Evolutionary conservation across 176 grass and related monocot genomes (phyloP).

Genomic region (Triticum monococcum): DNA sequence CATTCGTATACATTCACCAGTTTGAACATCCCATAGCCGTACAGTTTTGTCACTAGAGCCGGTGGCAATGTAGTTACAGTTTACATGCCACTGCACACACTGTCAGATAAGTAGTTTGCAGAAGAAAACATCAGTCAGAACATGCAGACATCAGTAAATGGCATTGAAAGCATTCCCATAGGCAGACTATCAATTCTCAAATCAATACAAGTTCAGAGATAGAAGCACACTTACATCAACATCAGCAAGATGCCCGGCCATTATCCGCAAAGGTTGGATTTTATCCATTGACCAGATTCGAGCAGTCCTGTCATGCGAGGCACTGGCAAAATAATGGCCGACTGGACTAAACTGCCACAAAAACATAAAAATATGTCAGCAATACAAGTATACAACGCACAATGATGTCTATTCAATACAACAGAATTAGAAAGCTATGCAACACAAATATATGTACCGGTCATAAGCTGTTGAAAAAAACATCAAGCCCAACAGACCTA

Average conservation of each 20-base stretch:
- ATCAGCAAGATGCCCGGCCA: conserved; percentile 97
- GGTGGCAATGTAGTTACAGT: conserved; percentile 93
- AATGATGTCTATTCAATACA: neutral
- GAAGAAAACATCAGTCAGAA: conserved; percentile 14
- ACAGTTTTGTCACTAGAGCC: conserved; percentile 97
- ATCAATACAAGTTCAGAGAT: conserved; percentile 34
- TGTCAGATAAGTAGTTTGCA: conserved; percentile 39
- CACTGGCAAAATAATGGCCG: conserved; percentile 97
- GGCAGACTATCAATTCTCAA: neutral
- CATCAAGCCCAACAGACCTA: neutral
- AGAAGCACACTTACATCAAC: conserved; percentile 79
- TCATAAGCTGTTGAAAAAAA: neutral
- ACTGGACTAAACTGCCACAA: conserved; percentile 88
- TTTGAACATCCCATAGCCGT: conserved; percentile 92
- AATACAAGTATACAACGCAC: neutral
- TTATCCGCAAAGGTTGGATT: conserved; percentile 93
- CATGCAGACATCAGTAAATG: neutral
- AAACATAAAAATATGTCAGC: conserved; percentile 21
- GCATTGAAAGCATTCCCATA: conserved; percentile 18
- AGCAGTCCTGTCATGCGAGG: conserved; percentile 96
- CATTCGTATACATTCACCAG: conserved; percentile 85
- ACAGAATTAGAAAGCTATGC: neutral
- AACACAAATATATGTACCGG: neutral
- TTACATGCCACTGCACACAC: conserved; percentile 99
- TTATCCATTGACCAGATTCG: conserved; percentile 98